A percentile compares a stretch with the other conserved stretches of the same genome.
These are phyloP conservation scores for Pseudogymnoascus sp. DNA, from an alignment of 2,329 filamentous ascomycete species.

Conservation along the genomic window DNA sequence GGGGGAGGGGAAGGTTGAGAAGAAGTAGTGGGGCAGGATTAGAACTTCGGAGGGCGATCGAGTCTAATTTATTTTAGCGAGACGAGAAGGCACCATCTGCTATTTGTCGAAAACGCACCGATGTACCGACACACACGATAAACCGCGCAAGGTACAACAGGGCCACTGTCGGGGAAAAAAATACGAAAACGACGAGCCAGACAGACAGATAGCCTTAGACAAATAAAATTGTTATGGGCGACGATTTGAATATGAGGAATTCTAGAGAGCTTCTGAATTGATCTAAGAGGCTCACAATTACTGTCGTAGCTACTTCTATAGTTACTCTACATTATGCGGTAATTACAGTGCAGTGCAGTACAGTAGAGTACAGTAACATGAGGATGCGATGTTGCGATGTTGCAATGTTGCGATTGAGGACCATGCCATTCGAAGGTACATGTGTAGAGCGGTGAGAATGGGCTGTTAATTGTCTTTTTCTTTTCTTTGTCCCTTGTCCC, in stretches of 20 bases:
- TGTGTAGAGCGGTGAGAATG: not conserved
- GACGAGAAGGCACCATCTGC: slow-evolving; percentile 5
- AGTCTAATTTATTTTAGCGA: slow-evolving; percentile 8
- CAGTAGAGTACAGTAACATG: not conserved
- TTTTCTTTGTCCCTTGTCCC: not conserved
- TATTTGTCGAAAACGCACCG: not conserved
- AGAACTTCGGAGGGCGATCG: not conserved
- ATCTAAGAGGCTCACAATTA: not conserved
- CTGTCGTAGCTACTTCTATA: not conserved
- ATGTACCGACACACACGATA: not conserved
- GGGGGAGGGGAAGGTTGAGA: slow-evolving; percentile 10
- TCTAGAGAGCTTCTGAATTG: not conserved
- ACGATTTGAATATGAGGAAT: not conserved
- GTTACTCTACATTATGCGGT: not conserved
- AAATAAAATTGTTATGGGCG: not conserved
- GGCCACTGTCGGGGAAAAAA: not conserved
- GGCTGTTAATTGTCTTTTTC: not conserved
- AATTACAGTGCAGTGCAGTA: not conserved
- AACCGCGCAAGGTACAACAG: not conserved
- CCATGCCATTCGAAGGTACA: not conserved
- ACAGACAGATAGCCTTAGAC: not conserved
- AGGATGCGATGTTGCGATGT: not conserved
- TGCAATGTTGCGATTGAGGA: not conserved
- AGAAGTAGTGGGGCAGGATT: slow-evolving; percentile 6
- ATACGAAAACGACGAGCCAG: not conserved